phyloP scores from a whole-genome alignment of 108 stramenopile genomes.

The Bacterosira constricta region DNA sequence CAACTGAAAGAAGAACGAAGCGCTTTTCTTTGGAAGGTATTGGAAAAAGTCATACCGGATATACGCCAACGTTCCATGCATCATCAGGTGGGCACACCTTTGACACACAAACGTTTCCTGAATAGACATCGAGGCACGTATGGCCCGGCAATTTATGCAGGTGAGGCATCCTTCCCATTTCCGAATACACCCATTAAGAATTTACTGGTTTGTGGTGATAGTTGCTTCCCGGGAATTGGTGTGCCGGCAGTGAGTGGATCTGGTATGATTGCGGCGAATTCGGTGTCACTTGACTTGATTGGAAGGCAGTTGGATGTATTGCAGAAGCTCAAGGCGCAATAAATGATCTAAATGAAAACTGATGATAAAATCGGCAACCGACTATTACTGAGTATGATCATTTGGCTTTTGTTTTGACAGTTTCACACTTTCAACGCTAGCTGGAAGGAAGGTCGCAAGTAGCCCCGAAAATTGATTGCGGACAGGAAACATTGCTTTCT shows the following conservation, averaged over 20 bases:
- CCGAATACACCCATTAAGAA: constrained; percentile 66
- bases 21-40: constrained; percentile 77
- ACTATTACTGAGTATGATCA: no score
- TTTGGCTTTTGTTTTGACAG: no score
- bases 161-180: constrained; percentile 78
- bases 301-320: constrained; percentile 57
- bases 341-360: no score
- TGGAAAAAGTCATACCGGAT: constrained; percentile 86
- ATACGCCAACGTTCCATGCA: constrained; percentile 55
- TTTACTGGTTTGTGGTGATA: constrained; percentile 72
- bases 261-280: constrained; percentile 83
- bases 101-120: constrained; percentile 86
- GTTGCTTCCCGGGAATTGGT: constrained; percentile 90
- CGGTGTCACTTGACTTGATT: constrained; percentile 63
- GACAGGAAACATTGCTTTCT: no score
- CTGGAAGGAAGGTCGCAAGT: no score
- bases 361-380: not conserved
- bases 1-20: constrained; percentile 84
- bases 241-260: constrained; percentile 93
- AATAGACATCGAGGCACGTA: constrained; percentile 81
- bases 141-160: constrained; percentile 85
- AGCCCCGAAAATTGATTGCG: no score
- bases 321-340: constrained; percentile 15
- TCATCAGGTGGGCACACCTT: constrained; percentile 77
- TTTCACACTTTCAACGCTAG: no score